Percentiles rank a stretch among this genome's conserved stretches.
Evolutionary conservation across 2,329 filamentous ascomycete species (phyloP).

Genomic region (Chaetoscypha palmicola): DNA sequence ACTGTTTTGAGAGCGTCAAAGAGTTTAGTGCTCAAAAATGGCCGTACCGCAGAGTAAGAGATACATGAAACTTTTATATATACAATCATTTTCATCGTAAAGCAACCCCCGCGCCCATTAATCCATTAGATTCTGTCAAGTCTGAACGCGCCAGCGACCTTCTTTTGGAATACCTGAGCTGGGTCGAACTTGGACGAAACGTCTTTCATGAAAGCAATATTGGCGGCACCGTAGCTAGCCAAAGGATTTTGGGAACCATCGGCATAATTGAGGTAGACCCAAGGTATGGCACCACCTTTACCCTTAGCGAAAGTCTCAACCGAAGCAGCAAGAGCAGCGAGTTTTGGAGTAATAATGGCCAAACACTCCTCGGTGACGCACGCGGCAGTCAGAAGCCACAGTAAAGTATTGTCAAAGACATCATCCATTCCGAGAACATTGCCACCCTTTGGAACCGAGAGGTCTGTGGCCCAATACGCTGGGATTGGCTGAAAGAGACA

Average conservation of each 20-base stretch:
- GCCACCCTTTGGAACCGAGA: conserved; percentile 23
- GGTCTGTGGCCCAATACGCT: conserved; percentile 21
- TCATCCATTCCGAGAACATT: conserved; percentile 32
- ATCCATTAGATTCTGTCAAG: background rate
- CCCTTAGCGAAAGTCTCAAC: background rate
- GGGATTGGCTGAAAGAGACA: conserved; percentile 29
- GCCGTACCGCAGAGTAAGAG: too few species aligned
- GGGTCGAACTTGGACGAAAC: conserved; percentile 1
- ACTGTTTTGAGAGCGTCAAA: too few species aligned
- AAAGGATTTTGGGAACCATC: conserved; percentile 2
- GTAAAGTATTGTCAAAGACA: background rate
- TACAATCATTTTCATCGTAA: too few species aligned
- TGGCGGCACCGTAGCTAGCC: conserved; percentile 1
- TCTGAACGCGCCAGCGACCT: background rate
- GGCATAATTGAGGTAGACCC: conserved; percentile 7
- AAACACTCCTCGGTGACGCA: background rate
- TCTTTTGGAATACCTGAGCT: background rate
- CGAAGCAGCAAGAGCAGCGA: background rate
- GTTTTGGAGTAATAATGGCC: background rate
- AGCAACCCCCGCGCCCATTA: too few species aligned
- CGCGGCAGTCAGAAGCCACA: background rate
- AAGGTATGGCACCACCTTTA: background rate
- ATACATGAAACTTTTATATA: too few species aligned
- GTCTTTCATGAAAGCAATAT: conserved; percentile 2
- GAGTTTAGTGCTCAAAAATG: too few species aligned